Base-by-base conservation (phyloP, 2,329 filamentous ascomycete species). In the Botrytis hyacinthi region DNA sequence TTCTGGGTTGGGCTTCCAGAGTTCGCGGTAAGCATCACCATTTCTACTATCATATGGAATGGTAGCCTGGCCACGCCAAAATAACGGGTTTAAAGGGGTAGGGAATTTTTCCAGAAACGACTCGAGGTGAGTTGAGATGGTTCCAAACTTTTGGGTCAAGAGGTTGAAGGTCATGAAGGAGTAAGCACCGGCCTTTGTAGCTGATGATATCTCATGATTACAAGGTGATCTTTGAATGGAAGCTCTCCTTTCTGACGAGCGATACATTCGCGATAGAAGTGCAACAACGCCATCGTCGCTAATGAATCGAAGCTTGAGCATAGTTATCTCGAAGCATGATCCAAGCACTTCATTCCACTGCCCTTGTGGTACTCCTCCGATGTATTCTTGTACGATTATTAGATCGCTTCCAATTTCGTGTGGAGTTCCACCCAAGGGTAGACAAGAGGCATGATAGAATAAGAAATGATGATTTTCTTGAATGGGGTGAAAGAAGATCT, bases 101-200 rank as follows among this genome's bases (percentile, higher is more conserved):
- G 20, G 9, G 14, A 14, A 4, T 14, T 6, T 5, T 8, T 46
- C 32, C 10, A 29, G 10, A 32, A 65, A 65, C 20, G 18, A 6
- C 26, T 29, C 20, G 26, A 14, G 8, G 35, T 71, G 74, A 46
- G 74, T 72, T n/a, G 68, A 59, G 37, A 40, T 48, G 8, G 60
- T 60, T 61, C 40, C 65, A 63, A 77, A 76, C 29, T 61, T 8
- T 16, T 71, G 65, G 4, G 63, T 73, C 26, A 69, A 32, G 20
- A 74, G 68, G 40, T 76, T 72, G 68, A 77, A 77, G 68, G 68
- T 72, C 29, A 72, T 46, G n/a, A 74, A 37, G 18, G 9, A 40
- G 32, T 37, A 42, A 26, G 20, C 12, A n/a, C 14, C 16, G 9
- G 22, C 1, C 18, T 3, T 12, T 22, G 54, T 3, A 40, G 48